Evolutionary conservation across 192 early-diverging fungal genomes (phyloP).

Genomic region (Coemansia sp.): DNA sequence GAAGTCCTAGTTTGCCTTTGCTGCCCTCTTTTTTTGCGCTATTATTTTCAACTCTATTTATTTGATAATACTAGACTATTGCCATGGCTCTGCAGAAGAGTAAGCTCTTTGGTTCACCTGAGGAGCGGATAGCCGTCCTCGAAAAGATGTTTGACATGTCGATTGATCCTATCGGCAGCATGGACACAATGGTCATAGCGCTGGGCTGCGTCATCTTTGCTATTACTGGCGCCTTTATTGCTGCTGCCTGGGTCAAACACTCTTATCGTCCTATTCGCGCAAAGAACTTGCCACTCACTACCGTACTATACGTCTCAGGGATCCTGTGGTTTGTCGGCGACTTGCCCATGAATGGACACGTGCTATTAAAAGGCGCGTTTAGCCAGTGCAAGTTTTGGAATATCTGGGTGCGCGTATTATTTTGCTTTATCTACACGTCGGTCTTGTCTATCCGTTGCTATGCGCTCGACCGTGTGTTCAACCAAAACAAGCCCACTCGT

Average conservation of each 20-base stretch:
- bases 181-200: slow-evolving; percentile 22
- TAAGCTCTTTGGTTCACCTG: background rate
- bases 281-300: slow-evolving; percentile 25
- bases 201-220: slow-evolving; percentile 10
- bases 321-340: slow-evolving; percentile 31
- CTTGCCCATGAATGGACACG: slow-evolving; percentile 21
- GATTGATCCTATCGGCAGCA: slow-evolving; percentile 14
- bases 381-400: slow-evolving; percentile 19
- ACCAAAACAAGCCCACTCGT: slow-evolving; percentile 17
- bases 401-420: slow-evolving; percentile 20
- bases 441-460: slow-evolving; percentile 10
- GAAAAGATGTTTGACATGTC: slow-evolving; percentile 13
- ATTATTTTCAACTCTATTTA: background rate
- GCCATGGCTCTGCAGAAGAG: background rate
- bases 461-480: slow-evolving; percentile 17
- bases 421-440: slow-evolving; percentile 17
- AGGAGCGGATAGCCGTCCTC: background rate
- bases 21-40: no score
- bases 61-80: no score
- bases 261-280: slow-evolving; percentile 22
- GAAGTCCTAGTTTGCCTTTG: background rate
- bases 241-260: slow-evolving; percentile 6
- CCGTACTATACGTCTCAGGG: slow-evolving; percentile 12
- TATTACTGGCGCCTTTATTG: slow-evolving; percentile 9
- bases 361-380: slow-evolving; percentile 9